Conservation (phyloP, 2,329 filamentous ascomycete genomes). For the Aureobasidium sp. region DNA sequence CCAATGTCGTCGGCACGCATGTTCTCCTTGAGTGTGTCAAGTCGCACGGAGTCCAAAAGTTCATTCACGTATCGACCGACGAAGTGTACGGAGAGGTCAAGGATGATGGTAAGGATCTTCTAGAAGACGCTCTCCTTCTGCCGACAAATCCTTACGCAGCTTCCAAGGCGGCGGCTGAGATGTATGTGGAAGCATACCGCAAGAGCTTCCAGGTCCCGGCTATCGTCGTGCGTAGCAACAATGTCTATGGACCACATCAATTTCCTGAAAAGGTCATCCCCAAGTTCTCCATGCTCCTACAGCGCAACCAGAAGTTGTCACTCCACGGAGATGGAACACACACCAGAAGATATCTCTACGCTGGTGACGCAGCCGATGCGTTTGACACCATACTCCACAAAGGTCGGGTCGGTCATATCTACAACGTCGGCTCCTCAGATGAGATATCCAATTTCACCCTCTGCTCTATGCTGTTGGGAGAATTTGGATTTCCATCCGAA, state of each 20-base stretch:
- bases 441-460: conserved; percentile 70
- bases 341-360: conserved; percentile 69
- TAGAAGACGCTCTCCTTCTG: conserved; percentile 66
- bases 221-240: conserved; percentile 76
- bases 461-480: conserved; percentile 56
- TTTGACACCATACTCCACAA: conserved; percentile 80
- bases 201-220: conserved; percentile 75
- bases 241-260: conserved; percentile 67
- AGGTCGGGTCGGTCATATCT: conserved; percentile 65
- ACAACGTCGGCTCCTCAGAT: conserved; percentile 74
- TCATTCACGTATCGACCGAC: conserved; percentile 78
- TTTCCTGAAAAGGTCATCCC: conserved; percentile 66
- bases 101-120: conserved; percentile 62
- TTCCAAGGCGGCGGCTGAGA: conserved; percentile 33
- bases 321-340: conserved; percentile 72
- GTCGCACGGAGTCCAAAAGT: conserved; percentile 60
- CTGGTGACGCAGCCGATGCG: conserved; percentile 71
- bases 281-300: conserved; percentile 69
- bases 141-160: conserved; percentile 63
- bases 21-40: conserved; percentile 71
- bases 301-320: conserved; percentile 58
- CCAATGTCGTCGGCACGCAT: conserved; percentile 79
- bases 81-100: conserved; percentile 79
- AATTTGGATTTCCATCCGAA: conserved; percentile 52
- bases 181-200: conserved; percentile 67